Evolutionary conservation across 164 flowering plant genomes (phyloP), one percentile per base, ranked within the genome.

Genomic region (Pachysandra terminalis): DNA sequence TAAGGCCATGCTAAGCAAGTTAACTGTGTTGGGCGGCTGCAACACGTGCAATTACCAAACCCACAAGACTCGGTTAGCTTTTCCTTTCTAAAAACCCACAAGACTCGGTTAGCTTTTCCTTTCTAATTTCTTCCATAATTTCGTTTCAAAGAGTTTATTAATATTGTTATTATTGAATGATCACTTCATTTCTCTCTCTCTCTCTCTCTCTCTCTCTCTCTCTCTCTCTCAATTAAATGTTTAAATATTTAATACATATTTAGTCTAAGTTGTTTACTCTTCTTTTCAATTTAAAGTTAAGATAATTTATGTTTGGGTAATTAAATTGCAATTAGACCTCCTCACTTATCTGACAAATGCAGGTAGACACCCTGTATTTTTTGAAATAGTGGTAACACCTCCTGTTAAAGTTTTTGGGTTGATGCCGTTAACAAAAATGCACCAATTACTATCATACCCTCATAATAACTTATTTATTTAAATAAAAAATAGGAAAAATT

Each of bases 21-120:
- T 5, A 19, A 6, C 13, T 51, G 0, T 61, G 56, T 62, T 16
- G 66, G 68, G 51, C 64, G 74, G 68, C 68, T 65, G 21, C 45
- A 1, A 54, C 62, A 41, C 66, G 70, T 66, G 49, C 64, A 57
- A 22, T 66, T 27, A 54, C 70, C 35, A 10, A 61, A 45, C n/a
- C n/a, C 51, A 45, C 17, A 45, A 45, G 51, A 15, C 51, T 45
- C 17, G 51, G 10, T 15, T 45, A 12, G 51, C 51, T 45, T 45
- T 45, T 45, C 51, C 3, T 45, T 15, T 45, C 51, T n/a, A n/a
- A n/a, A 10, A 61, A 45, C n/a, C n/a, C 51, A 45, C 17, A 45
- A 45, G 51, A 15, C 51, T 45, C 17, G 51, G 10, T 15, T 45
- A 12, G 51, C 51, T 45, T 45, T 45, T 45, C 51, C 3, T 45